These are phyloP conservation scores for Lasiosphaeria ovina DNA, from an alignment of 495 filamentous ascomycete species.

Conservation along the genomic window DNA sequence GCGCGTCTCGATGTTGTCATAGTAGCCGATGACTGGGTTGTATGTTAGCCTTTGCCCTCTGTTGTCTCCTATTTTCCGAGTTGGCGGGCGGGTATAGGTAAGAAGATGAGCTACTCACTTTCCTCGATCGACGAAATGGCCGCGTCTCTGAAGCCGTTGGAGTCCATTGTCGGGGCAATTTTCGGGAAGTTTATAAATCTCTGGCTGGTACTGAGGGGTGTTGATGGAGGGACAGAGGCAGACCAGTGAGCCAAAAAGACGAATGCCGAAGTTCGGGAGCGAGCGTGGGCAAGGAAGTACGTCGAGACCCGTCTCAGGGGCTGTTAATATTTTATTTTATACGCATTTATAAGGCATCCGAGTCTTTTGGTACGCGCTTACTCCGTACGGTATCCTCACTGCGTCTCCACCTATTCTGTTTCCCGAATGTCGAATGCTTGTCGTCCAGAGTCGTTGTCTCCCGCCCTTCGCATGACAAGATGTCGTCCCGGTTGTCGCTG, in stretches of 20 bases:
- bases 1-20: conserved; percentile 67
- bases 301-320: neutral
- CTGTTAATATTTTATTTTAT: neutral
- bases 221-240: no score
- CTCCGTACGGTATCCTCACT: no score
- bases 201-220: no score
- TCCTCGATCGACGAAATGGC: conserved; percentile 82
- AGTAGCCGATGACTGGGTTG: conserved; percentile 73
- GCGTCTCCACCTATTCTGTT: no score
- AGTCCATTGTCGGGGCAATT: conserved; percentile 61
- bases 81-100: neutral
- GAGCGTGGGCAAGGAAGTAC: neutral
- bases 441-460: neutral
- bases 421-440: no score
- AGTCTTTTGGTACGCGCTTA: no score
- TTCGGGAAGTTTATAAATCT: neutral
- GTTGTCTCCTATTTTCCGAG: neutral
- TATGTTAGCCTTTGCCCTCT: conserved; percentile 6
- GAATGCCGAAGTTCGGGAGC: no score
- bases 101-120: conserved; percentile 52
- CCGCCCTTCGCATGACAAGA: neutral
- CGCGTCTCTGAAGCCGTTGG: conserved; percentile 74
- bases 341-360: no score
- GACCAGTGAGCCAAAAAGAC: no score
- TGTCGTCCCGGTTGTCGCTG: neutral